Conservation (phyloP, 495 filamentous ascomycete species). For the Xylaria longipes region DNA sequence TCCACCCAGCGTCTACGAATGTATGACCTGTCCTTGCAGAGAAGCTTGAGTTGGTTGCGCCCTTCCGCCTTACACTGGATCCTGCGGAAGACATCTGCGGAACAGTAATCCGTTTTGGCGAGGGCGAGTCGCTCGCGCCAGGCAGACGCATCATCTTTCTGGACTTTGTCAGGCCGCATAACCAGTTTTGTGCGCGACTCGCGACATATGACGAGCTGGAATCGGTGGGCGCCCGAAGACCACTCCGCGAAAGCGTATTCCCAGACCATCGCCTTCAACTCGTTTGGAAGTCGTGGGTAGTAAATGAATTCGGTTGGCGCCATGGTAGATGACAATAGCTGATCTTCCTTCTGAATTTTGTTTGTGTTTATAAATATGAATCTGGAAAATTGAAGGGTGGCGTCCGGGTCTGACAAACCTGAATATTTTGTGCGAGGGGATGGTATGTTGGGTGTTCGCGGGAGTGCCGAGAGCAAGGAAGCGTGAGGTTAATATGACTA, state of each 20-base stretch:
- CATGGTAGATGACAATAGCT: background rate
- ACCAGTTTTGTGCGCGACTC: background rate
- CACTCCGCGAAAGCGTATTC: background rate
- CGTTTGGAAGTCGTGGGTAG: slow-evolving; percentile 22
- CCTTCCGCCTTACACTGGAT: background rate
- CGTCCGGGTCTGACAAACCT: background rate
- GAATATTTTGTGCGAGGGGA: background rate
- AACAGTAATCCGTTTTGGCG: background rate
- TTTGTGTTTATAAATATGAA: background rate
- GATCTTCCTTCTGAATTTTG: background rate
- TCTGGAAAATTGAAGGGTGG: background rate
- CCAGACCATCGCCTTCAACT: slow-evolving; percentile 33
- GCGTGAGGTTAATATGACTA: background rate
- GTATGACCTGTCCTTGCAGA: background rate
- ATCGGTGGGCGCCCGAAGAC: slow-evolving; percentile 7
- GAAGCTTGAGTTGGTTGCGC: background rate
- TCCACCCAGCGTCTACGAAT: background rate
- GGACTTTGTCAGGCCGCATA: background rate
- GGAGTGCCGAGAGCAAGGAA: background rate
- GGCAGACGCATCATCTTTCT: background rate
- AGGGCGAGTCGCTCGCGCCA: slow-evolving; percentile 12
- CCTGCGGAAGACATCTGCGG: background rate
- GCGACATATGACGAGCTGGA: background rate
- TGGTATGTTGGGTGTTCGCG: background rate
- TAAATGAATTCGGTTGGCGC: background rate